A percentile compares a stretch with the other conserved stretches of the same genome.
Evolutionary conservation across 805 yeast genomes (phyloP).

Genomic region (Yarrowia sp.): DNA sequence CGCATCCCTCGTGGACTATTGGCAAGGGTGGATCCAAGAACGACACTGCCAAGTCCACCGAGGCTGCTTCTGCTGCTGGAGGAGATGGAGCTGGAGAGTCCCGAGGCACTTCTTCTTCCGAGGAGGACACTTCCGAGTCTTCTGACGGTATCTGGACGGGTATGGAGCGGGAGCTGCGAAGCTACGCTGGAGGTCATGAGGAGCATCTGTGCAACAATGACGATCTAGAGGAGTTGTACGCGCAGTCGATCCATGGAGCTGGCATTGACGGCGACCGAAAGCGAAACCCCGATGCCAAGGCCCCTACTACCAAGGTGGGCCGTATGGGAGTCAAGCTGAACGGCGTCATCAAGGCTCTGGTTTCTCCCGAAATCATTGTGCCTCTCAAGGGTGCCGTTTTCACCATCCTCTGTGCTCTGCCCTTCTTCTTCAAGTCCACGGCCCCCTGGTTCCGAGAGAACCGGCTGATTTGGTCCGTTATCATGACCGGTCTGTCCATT

Average conservation of each 20-base stretch:
- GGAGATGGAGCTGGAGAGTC: not conserved
- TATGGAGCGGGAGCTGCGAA: not conserved
- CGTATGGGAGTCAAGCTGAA: not conserved
- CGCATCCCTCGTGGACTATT: slow-evolving; percentile 2
- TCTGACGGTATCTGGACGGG: slow-evolving; percentile 2
- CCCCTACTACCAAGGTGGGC: not conserved
- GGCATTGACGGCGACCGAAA: not conserved
- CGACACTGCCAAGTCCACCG: not conserved
- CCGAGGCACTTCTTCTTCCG: not conserved
- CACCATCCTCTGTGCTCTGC: slow-evolving; percentile 32
- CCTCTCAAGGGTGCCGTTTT: slow-evolving; percentile 35
- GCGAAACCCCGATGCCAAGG: slow-evolving; percentile 23
- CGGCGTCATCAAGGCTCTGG: not conserved
- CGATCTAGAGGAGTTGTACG: slow-evolving; percentile 5
- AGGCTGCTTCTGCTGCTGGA: slow-evolving; percentile 6
- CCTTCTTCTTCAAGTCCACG: slow-evolving; percentile 35
- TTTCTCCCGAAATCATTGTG: slow-evolving; percentile 30
- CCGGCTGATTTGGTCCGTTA: slow-evolving; percentile 38
- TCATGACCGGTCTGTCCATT: slow-evolving; percentile 37
- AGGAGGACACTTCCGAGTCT: not conserved
- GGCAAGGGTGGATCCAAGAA: slow-evolving; percentile 5
- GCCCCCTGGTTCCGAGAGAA: slow-evolving; percentile 33
- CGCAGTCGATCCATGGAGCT: not conserved
- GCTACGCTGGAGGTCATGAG: not conserved
- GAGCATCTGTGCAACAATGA: slow-evolving; percentile 21